phyloP scores from a whole-genome alignment of 768 basidiomycete genomes.

The Lentinula raphanica region DNA sequence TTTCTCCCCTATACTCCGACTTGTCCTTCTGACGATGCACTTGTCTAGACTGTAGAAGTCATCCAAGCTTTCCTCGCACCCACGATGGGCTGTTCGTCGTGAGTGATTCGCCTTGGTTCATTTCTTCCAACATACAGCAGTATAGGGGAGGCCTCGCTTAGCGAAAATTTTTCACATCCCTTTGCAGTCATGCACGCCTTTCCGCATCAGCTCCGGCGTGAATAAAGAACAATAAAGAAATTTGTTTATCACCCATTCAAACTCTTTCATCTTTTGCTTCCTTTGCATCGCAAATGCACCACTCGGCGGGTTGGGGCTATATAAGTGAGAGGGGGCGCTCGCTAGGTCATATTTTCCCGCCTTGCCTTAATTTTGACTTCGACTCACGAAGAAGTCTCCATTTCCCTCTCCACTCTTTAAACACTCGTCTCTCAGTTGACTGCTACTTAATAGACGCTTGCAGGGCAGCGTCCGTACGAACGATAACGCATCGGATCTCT shows the following conservation, averaged over 20 bases:
- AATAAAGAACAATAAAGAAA: neutral
- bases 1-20: neutral
- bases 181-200: neutral
- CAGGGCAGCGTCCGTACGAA: constrained; percentile 20
- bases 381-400: constrained; percentile 3
- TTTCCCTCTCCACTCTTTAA: neutral
- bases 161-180: neutral
- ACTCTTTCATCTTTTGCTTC: neutral
- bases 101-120: too few relatives aligned
- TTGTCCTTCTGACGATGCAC: neutral
- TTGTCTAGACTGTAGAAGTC: neutral
- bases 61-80: too few relatives aligned
- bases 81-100: too few relatives aligned
- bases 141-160: neutral
- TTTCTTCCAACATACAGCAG: too few relatives aligned
- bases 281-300: constrained; percentile 1
- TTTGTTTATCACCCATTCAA: neutral
- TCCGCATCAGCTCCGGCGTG: neutral
- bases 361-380: neutral
- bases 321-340: neutral
- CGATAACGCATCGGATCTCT: neutral
- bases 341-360: neutral
- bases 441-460: constrained; percentile 15
- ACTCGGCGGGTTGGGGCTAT: neutral
- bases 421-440: neutral